phyloP scores from a whole-genome alignment of 1,284 basidiomycete species.

The Peniophora sp. region DNA sequence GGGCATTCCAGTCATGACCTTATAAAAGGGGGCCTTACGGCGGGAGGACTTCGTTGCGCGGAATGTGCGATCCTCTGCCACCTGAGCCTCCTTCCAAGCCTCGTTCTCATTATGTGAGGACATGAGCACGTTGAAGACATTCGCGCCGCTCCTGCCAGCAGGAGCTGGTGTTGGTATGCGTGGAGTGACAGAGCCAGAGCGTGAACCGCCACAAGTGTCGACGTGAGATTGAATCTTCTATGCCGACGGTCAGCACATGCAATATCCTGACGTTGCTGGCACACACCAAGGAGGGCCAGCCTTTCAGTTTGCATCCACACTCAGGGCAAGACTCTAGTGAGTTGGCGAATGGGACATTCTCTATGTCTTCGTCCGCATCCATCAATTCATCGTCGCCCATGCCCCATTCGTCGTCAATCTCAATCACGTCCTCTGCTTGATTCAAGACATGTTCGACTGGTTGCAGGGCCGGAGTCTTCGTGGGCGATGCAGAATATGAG shows the following conservation, averaged over 20 bases:
- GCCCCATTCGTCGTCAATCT: conserved; percentile 42
- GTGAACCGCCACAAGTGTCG: neutral
- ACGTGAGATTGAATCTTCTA: neutral
- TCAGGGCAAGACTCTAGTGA: conserved; percentile 27
- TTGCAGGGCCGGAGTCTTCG: neutral
- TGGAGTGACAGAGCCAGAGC: neutral
- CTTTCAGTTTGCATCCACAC: conserved; percentile 18
- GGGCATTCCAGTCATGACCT: conserved; percentile 95
- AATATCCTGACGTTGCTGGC: neutral
- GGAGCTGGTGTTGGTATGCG: conserved; percentile 3
- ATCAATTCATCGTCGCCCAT: conserved; percentile 54
- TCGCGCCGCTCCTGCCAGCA: conserved; percentile 1
- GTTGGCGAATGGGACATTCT: conserved; percentile 11
- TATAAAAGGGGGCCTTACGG: conserved; percentile 87
- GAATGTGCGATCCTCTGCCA: conserved; percentile 40
- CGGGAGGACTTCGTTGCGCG: conserved; percentile 44
- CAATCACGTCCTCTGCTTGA: conserved; percentile 14
- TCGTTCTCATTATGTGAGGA: conserved; percentile 71
- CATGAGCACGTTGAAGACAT: conserved; percentile 81
- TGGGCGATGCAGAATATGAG: too few relatives aligned
- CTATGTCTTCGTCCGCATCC: conserved; percentile 16
- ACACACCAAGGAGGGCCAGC: conserved; percentile 9
- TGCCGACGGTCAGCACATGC: neutral
- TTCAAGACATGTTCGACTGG: neutral
- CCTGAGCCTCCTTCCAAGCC: conserved; percentile 76